Base-by-base conservation (phyloP, 768 basidiomycete species). In the Tephrocybe sp. region DNA sequence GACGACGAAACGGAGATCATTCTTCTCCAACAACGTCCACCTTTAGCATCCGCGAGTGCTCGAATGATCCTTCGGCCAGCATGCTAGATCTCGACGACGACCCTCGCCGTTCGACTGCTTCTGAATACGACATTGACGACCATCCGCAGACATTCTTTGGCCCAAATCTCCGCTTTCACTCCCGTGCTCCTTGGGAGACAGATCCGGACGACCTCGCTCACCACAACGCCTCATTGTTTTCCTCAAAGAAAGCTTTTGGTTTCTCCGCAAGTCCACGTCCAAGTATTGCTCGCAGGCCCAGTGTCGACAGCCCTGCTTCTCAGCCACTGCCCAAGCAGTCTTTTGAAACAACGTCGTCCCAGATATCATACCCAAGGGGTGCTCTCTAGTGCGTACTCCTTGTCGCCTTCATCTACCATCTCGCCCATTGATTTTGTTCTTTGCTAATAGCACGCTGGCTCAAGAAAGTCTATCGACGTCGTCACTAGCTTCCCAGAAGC, bases 91-190 rank as follows among this genome's bases (percentile, higher is more conserved):
- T 83, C 34, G 80, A 81, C 55, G 78, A 83, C 56, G 79, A 84
- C 56, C 50, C 65, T 48, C 62, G 69, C 57, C 62, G 64, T 53
- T 72, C 73, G 19, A 58, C 64, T 12, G 57, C 65, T 16, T 61
- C 65, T 34, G 60, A 63, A 24, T 42, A 56, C 13, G 59, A 66
- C 39, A 53, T 64, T 19, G 58, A 63, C 29, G 64, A 71, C 75
- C 40, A 69, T 72, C 19, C 63, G 62, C 16, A 71, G 38, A 89
- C 86, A 58, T 69, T 84, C 41, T 79, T 86, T 27, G 90, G 90
- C n/a, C 89, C 89, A 24, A 89, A 82, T 66, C 87, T 91, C 77
- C 82, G 83, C 43, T 82, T 89, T 61, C 86, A 89, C 65, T 87
- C 86, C 53, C 84, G 78, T 21, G 85, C 89, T 15, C 89, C 89